Conservation (phyloP, 345 rosid species). For the Microcos paniculata region DNA sequence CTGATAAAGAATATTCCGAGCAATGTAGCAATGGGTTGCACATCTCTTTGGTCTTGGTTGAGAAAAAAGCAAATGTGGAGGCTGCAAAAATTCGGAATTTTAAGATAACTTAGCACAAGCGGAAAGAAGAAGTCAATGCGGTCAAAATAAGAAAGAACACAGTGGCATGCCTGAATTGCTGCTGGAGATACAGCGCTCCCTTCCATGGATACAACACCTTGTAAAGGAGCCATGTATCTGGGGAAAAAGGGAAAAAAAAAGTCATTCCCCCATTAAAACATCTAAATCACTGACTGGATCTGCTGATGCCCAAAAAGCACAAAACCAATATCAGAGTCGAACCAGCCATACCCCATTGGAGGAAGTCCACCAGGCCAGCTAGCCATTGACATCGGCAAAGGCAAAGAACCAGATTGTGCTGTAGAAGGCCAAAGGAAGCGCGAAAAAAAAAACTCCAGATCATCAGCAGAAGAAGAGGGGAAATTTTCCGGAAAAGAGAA, state of each 20-base stretch:
- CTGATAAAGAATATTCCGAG: constrained; percentile 65
- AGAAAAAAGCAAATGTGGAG: constrained; percentile 66
- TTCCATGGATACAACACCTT: constrained; percentile 88
- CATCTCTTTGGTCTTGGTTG: constrained; percentile 90
- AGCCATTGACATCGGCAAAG: constrained; percentile 77
- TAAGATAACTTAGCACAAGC: neutral
- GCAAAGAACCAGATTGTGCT: constrained; percentile 64
- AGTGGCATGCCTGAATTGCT: constrained; percentile 66
- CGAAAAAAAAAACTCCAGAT: constrained; percentile 2
- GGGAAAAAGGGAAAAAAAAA: neutral
- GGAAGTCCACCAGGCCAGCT: constrained; percentile 96
- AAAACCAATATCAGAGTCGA: constrained; percentile 1
- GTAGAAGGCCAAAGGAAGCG: constrained; percentile 25
- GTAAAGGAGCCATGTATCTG: constrained; percentile 91
- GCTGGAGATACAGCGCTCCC: constrained; percentile 64
- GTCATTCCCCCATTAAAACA: constrained; percentile 2
- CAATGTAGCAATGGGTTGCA: constrained; percentile 93
- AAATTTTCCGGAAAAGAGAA: neutral
- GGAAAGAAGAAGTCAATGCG: neutral
- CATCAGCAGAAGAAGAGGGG: constrained; percentile 9
- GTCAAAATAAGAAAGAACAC: neutral
- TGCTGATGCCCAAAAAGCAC: neutral
- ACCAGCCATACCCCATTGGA: constrained; percentile 75
- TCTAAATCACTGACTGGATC: neutral
- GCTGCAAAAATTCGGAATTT: constrained; percentile 42